Conservation (phyloP, 1,284 basidiomycete genomes). For the Cryptococcus jaspeensis region DNA sequence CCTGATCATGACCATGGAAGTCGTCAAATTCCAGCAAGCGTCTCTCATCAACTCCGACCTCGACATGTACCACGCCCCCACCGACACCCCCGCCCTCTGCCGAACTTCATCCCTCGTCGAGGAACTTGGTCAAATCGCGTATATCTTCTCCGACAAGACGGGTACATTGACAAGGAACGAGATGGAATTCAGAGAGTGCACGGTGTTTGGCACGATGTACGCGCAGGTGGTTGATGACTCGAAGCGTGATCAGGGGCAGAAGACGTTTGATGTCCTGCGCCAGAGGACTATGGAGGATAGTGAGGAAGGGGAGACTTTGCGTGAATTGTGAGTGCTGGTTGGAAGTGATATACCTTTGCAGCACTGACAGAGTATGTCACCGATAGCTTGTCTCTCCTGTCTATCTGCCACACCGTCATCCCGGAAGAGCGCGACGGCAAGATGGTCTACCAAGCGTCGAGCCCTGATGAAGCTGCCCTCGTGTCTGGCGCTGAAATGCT, state of each 20-base stretch:
- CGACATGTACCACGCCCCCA: constrained; percentile 91
- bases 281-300: constrained; percentile 55
- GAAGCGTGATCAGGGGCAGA: constrained; percentile 61
- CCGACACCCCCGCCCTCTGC: constrained; percentile 94
- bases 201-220: constrained; percentile 84
- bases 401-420: constrained; percentile 98
- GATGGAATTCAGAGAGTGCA: constrained; percentile 96
- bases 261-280: constrained; percentile 49
- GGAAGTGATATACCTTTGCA: background rate
- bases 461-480: constrained; percentile 95
- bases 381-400: constrained; percentile 68
- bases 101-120: constrained; percentile 96
- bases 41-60: constrained; percentile 95
- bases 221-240: constrained; percentile 83
- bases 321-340: constrained; percentile 63
- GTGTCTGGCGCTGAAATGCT: constrained; percentile 91
- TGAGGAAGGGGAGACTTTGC: constrained; percentile 66
- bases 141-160: constrained; percentile 98
- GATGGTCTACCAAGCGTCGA: constrained; percentile 90
- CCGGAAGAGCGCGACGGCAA: constrained; percentile 83
- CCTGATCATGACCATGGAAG: constrained; percentile 98
- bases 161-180: constrained; percentile 96
- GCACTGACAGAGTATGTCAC: background rate
- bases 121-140: constrained; percentile 92
- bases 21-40: constrained; percentile 98